Evolutionary conservation across 495 filamentous ascomycete genomes (phyloP).

Genomic region (Daldinia childiae): DNA sequence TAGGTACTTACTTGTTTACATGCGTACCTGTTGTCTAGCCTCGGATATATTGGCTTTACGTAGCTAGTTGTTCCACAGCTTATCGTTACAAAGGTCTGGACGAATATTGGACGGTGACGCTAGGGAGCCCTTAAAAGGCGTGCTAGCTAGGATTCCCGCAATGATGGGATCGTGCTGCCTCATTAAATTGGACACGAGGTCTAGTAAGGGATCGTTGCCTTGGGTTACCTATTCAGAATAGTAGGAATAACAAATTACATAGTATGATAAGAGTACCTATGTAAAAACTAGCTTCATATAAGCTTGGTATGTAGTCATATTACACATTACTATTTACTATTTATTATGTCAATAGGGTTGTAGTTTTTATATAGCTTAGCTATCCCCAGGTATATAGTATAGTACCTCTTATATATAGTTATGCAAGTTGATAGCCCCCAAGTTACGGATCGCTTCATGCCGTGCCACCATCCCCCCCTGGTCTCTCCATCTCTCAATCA

Average conservation of each 20-base stretch:
- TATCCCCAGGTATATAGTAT: too few species aligned
- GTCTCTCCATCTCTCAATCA: slow-evolving; percentile 16
- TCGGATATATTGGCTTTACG: not conserved
- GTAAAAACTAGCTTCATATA: not conserved
- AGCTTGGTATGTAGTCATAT: slow-evolving; percentile 18
- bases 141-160: slow-evolving; percentile 33
- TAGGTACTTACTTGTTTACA: not conserved
- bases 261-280: not conserved
- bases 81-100: not conserved
- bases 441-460: slow-evolving; percentile 32
- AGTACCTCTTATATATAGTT: too few species aligned
- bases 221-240: too few species aligned
- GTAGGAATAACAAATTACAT: slow-evolving; percentile 2
- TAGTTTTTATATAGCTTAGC: not conserved
- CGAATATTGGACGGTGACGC: not conserved
- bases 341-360: not conserved
- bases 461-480: slow-evolving; percentile 27
- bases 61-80: not conserved
- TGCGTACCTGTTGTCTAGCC: not conserved
- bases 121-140: slow-evolving; percentile 15
- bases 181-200: slow-evolving; percentile 8
- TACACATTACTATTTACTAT: not conserved
- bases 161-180: slow-evolving; percentile 11
- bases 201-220: not conserved
- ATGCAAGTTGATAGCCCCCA: not conserved